Evolutionary conservation across 305 asterid species (phyloP).

Genomic region (Fraxinus paxiana): DNA sequence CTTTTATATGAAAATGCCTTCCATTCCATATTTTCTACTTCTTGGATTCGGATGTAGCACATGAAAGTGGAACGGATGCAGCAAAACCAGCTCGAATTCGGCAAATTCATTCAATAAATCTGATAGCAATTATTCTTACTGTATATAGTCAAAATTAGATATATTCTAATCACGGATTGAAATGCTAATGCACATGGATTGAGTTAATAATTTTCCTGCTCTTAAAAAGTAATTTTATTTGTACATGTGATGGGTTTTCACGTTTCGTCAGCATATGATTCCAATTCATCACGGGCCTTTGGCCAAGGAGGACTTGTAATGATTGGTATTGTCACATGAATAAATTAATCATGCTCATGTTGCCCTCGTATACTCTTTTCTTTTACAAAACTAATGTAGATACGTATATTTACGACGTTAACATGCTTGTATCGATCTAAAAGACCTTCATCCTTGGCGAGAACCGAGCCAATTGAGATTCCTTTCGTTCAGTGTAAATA

Average conservation of each 20-base stretch:
- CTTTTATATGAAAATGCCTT: neutral
- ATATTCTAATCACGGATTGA: neutral
- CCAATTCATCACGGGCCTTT: neutral
- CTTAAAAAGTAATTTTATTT: neutral
- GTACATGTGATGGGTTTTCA: neutral
- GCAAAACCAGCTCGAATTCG: neutral
- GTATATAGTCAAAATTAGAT: neutral
- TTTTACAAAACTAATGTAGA: neutral
- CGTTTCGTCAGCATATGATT: neutral
- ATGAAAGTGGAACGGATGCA: neutral
- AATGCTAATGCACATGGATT: neutral
- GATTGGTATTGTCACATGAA: constrained; percentile 16
- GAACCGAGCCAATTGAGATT: neutral
- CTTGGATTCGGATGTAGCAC: neutral
- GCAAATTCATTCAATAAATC: neutral
- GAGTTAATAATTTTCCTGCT: neutral
- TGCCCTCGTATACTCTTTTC: neutral
- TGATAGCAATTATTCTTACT: neutral
- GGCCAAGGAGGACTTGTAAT: neutral
- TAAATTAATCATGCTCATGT: constrained; percentile 7
- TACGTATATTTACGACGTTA: neutral
- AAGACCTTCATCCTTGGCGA: neutral
- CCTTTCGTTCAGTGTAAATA: neutral
- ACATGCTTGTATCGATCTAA: neutral
- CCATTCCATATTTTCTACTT: neutral